Percentiles rank a stretch among this genome's conserved stretches.
Conservation (phyloP, 1,284 basidiomycete genomes). For the Rhodotorula sp. region DNA sequence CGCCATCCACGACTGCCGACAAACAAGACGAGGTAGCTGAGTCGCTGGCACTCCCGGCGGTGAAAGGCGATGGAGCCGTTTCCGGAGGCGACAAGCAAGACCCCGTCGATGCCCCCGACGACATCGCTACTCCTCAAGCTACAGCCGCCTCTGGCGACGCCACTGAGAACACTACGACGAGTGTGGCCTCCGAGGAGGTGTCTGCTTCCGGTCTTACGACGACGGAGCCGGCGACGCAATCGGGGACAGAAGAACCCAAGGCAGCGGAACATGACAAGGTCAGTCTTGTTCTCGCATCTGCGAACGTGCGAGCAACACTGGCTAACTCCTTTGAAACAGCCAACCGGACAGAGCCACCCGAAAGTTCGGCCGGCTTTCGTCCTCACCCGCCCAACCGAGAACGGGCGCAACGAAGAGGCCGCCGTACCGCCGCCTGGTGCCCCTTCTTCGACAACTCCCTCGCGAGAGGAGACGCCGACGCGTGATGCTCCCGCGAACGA, state of each 20-base stretch:
- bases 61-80: too few relatives aligned
- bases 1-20: not conserved
- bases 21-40: not conserved
- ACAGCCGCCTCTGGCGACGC: too few relatives aligned
- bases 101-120: too few relatives aligned
- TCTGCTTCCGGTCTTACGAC: not conserved
- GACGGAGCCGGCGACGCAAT: not conserved
- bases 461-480: not conserved
- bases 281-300: not conserved
- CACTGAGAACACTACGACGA: too few relatives aligned
- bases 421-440: conserved; percentile 3
- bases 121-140: too few relatives aligned
- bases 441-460: not conserved
- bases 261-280: not conserved
- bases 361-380: conserved; percentile 1
- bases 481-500: not conserved
- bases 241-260: too few relatives aligned
- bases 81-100: too few relatives aligned
- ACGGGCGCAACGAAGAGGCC: conserved; percentile 16
- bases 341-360: too few relatives aligned
- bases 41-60: too few relatives aligned
- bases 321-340: too few relatives aligned
- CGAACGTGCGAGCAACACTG: not conserved
- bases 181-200: too few relatives aligned
- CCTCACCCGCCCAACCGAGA: conserved; percentile 7